Evolutionary conservation across 1,284 basidiomycete species (phyloP), one percentile per base, ranked within the genome.

Genomic region (Polyporus tsugae): DNA sequence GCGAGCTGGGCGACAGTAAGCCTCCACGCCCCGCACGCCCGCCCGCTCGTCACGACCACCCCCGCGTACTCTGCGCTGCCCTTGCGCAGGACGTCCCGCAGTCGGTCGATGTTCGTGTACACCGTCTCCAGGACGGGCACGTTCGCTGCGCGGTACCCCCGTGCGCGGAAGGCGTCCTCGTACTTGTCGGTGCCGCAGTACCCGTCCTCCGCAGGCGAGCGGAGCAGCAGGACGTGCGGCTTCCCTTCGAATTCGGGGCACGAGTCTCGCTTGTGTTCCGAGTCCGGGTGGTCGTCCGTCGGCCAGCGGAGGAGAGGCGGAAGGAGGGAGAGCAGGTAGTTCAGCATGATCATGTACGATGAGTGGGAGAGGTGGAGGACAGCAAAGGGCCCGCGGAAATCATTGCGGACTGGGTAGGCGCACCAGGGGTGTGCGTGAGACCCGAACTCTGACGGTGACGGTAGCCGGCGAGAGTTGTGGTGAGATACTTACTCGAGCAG

Each of bases 21-120:
- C 39, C 79, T 81, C 88, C 91, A 93, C 0, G 90, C 91, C 59
- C 93, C 89, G 68, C 88, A 89, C 1, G 91, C 87, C 59, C 93
- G 82, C 33, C 86, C 88, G 74, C 91, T 93, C 0, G 94, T 95
- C 25, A 95, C 76, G 60, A 95, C 85, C 4, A 94, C 89, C 4
- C 89, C 93, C 7, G 78, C 80, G 84, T 82, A 22, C 74, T 77
- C 39, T 76, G 72, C 4, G 67, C 59, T 63, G 22, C 65, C 49
- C 39, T 52, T 39, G n/a, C 68, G 62, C 57, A 93, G 77, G 55
- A 85, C 79, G 13, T 75, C 70, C 25, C 77, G 73, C 25, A 95
- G 83, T n/a, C 72, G 64, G 1, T 83, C 75, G 6, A 84, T 66
- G 73, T 92, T 87, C 38, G 83, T 83, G 53, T 87, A 78, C 15